These are phyloP conservation scores for Chaetomium strumarium DNA, from an alignment of 2,329 filamentous ascomycete genomes.

Conservation along the genomic window DNA sequence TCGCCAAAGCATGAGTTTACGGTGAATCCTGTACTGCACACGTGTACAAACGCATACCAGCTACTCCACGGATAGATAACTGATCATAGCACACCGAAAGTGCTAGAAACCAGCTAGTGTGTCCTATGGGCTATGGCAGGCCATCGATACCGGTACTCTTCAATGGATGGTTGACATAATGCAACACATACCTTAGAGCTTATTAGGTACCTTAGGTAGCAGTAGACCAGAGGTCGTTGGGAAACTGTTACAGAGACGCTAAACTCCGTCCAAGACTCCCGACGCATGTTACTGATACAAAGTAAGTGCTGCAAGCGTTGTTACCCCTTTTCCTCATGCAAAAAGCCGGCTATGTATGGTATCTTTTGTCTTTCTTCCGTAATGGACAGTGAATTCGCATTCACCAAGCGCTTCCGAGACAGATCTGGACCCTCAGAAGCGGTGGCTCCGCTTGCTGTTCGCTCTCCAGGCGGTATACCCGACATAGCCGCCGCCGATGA, in stretches of 20 bases:
- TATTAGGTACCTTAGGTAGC: no score
- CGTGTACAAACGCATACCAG: no score
- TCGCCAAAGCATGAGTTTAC: no score
- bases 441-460: constrained; percentile 53
- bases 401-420: neutral
- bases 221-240: neutral
- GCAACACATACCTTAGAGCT: no score
- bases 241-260: neutral
- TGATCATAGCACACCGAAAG: no score
- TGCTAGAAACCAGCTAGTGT: no score
- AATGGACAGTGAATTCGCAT: constrained; percentile 4
- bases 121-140: no score
- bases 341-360: constrained; percentile 1
- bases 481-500: constrained; percentile 69
- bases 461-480: constrained; percentile 80
- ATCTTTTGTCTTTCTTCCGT: constrained; percentile 13
- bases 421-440: constrained; percentile 40
- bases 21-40: no score
- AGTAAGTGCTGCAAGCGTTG: neutral
- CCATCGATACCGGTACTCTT: no score
- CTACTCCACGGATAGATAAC: no score
- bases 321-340: neutral
- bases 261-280: constrained; percentile 2
- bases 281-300: constrained; percentile 11
- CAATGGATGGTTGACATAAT: no score